Evolutionary conservation across 768 basidiomycete genomes (phyloP).

Genomic region (Naganishia randhawae): DNA sequence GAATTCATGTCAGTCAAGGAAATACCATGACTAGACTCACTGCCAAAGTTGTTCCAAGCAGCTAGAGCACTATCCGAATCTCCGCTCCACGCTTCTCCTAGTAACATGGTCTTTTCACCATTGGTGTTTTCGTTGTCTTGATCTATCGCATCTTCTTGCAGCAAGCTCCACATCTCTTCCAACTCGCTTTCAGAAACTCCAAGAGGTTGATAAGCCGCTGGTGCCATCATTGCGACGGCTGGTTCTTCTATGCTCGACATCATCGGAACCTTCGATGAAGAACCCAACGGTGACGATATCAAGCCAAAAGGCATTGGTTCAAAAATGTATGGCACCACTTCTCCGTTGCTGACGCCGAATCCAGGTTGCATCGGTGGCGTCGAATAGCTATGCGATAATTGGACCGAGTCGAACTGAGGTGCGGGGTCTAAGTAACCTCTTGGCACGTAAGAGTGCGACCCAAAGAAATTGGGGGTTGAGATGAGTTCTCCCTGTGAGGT

Average conservation of each 20-base stretch:
- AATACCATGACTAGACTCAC: not conserved
- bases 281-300: not conserved
- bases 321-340: conserved; percentile 33
- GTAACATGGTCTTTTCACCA: not conserved
- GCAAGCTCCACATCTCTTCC: conserved; percentile 38
- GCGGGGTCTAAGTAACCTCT: not conserved
- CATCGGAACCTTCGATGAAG: not conserved
- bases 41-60: conserved; percentile 15
- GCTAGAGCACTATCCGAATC: not conserved
- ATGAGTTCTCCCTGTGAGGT: not conserved
- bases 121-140: not conserved
- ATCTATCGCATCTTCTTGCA: conserved; percentile 29
- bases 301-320: conserved; percentile 33
- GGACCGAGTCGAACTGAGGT: no score
- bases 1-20: not conserved
- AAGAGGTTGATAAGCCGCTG: not conserved
- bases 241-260: conserved; percentile 5
- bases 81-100: conserved; percentile 9
- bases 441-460: not conserved
- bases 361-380: conserved; percentile 27
- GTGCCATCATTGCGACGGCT: conserved; percentile 10
- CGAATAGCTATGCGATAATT: not conserved
- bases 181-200: conserved; percentile 33
- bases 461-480: not conserved
- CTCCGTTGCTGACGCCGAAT: conserved; percentile 22